Base-by-base conservation (phyloP, 1,139 yeast genomes). In the Arxiozyma bovina region DNA sequence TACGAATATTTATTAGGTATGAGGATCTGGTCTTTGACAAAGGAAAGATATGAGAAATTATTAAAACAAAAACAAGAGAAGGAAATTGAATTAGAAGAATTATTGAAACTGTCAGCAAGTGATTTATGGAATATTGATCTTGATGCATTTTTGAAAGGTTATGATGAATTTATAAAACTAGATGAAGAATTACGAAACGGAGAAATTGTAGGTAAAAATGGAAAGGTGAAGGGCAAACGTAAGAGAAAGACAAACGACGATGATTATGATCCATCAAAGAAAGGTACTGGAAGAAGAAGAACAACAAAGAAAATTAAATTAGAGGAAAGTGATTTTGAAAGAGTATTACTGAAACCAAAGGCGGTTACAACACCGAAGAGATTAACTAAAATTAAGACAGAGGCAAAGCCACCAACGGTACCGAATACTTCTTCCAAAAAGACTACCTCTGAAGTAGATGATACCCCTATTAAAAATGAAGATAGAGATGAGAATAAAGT, bases 11-110 rank as follows among this genome's bases (percentile, higher is more conserved):
- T 87, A 59, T 74, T 87, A 54, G 91, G 93, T 54, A 87, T 94
- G 96, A 81, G 91, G 43, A 83, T 94, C 62, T 90, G 97, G 95
- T 85, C 96, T 38, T 80, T 93, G 66, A 91, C 99, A 0, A 78
- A 78, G 58, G 99, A 94, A 72, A 79, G 95, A 62, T 93, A 90
- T 66, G 93, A 89, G 63, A 83, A 80, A 63, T 74, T 93, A 58
- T 73, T 90, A 63, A 77, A 77, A 53, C 96, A 90, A 68, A 78
- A 82, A 60, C 88, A 81, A 53, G 82, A 74, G 40, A 86, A 85
- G 66, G 94, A 90, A 67, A 74, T 71, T 12, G 96, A 89, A 66
- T 77, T 93, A 62, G 85, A 82, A 51, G 70, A 68, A 1, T 76
- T 93, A 60, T 77, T 91, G 61, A 78, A 79, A 55, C 76, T 82